Evolutionary conservation across 805 yeast genomes (phyloP), one percentile per base, ranked within the genome.

Genomic region (Zygosaccharomyces lentus): DNA sequence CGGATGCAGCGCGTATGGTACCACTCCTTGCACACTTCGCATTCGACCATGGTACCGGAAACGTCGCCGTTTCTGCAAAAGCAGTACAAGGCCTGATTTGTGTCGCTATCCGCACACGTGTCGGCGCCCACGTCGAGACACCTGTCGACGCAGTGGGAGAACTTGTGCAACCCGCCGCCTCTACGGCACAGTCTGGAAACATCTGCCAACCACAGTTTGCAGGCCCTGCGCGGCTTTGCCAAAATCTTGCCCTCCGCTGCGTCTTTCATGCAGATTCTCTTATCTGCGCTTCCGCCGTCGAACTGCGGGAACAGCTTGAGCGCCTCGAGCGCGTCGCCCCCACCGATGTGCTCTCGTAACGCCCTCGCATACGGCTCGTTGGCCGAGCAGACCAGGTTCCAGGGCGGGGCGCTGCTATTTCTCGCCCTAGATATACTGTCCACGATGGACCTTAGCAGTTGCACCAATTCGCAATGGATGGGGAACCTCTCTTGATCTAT

Each of bases 11-110:
- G 64, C 37, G 75, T 73, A 58, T 84, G 90, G 56, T 77, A 84
- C 89, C 89, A 82, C 55, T 82, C 87, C 43, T 74, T 70, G 61
- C 91, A 84, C 13, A 61, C 64, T 51, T 82, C 89, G 65, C 90
- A 84, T 48, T 78, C 84, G 37, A 82, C 77, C 86, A 82, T 82
- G 0, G 76, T 73, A 6, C 55, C 50, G 61, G 85, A 75, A 53
- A 73, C 62, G 53, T 82, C 90, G 19, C 64, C 63, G 39, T 74
- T 76, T 37, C 88, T 71, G 61, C 91, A 84, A 46, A 80, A 66
- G 57, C 90, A 84, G 57, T 78, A 82, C 17, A 61, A 56, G 6
- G 43, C 37, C 26, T 45, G 43, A 21, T 30, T 16, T 17, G 41
- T 12, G 9, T 38, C 24, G 13, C 57, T 62, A 9, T 42, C 35